A percentile compares a stretch with the other conserved stretches of the same genome.
Evolutionary conservation across 306 rosid species (phyloP).

Genomic region (Myrica gale): DNA sequence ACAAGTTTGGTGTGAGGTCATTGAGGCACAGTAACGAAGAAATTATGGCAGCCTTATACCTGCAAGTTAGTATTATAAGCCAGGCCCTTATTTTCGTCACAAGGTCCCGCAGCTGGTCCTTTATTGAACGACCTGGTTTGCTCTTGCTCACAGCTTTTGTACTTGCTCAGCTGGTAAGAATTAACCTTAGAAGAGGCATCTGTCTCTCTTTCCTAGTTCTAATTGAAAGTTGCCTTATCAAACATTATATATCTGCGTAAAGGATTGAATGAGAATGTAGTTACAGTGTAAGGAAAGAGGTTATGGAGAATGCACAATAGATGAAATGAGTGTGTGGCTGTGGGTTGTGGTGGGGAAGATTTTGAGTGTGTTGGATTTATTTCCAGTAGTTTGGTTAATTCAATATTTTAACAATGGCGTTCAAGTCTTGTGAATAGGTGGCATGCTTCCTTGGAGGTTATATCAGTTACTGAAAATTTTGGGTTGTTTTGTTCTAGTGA

Average conservation of each 20-base stretch:
- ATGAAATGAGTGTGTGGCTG: constrained; percentile 6
- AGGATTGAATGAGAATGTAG: not conserved
- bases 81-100: constrained; percentile 97
- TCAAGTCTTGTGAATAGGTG: not conserved
- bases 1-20: constrained; percentile 51
- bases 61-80: constrained; percentile 97
- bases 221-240: not conserved
- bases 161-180: constrained; percentile 85
- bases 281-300: not conserved
- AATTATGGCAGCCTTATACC: constrained; percentile 97
- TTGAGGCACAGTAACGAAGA: constrained; percentile 22
- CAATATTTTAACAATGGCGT: not conserved
- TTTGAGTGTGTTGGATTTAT: not conserved
- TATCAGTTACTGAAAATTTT: not conserved
- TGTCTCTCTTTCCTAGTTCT: not conserved
- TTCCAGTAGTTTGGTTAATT: not conserved
- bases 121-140: constrained; percentile 82
- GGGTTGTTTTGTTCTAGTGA: not conserved
- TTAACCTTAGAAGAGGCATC: constrained; percentile 9
- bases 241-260: not conserved
- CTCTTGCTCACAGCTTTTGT: constrained; percentile 80
- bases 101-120: constrained; percentile 97
- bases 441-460: too few relatives aligned
- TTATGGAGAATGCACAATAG: not conserved
- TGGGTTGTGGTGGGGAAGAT: not conserved